Base-by-base conservation (phyloP, 2,329 filamentous ascomycete genomes). In the Diaporthe sp. region DNA sequence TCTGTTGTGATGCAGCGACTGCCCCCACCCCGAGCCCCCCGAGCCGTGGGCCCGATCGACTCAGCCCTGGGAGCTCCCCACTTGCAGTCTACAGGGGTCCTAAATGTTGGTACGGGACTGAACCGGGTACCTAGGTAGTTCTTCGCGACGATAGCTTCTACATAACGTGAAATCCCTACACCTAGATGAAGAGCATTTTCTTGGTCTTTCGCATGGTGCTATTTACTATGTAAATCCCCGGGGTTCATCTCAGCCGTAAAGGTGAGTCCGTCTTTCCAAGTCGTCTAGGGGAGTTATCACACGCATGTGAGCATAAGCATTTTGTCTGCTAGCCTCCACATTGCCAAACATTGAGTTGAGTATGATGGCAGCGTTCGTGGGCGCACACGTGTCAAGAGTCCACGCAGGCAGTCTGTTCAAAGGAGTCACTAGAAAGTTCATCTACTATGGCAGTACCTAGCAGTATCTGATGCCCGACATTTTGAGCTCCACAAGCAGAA, bases 41-140 rank as follows among this genome's bases (percentile, higher is more conserved):
- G 62, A 68, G 65, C 62, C 46, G 39, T 46, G 39, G 60, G 60
- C 39, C 61, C 61, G 44, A 28, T 62, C 25, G 22, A 28, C 46
- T 9, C 42, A 25, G 44, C 62, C 62, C 10, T 67, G 44, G 28
- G 25, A 49, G 62, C 44, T 51, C 42, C 44, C 62, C 42, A 46
- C 42, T 37, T 31, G 44, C 44, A 37, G 9, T 12, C 25, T 25
- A 65, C 25, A 62, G 58, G 58, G 58, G 12, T 4, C 19, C 25
- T 25, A 31, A 31, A 28, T 22, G 12, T 57, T 31, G 53, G 53
- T 22, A 49, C 22, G 19, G 44, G 44, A 49, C 44, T 49, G 44
- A 49, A 19, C 44, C 19, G 44, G 44, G 19, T 31, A 31, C 31
- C 31, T 31, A 31, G 31, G 31, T 49, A 19, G 44, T 49, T 49